phyloP scores from a whole-genome alignment of 345 rosid species.

The Eucalyptus erythrocorys region DNA sequence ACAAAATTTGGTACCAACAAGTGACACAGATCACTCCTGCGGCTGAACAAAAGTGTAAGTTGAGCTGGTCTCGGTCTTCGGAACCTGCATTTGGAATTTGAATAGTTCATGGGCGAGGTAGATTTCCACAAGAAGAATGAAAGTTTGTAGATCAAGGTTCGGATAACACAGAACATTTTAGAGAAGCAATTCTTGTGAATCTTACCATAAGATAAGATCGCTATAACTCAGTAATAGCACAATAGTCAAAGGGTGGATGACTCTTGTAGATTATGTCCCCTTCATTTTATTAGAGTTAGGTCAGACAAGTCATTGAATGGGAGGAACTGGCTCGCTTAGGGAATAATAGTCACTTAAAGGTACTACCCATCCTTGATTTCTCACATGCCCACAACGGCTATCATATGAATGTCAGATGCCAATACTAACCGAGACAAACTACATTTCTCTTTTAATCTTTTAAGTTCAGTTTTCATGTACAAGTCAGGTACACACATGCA shows the following conservation, averaged over 20 bases:
- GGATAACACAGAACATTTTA: neutral
- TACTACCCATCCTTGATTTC: neutral
- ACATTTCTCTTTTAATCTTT: neutral
- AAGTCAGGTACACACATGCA: neutral
- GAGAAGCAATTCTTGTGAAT: neutral
- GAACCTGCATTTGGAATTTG: constrained; percentile 23
- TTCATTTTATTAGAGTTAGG: neutral
- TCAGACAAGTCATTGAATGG: neutral
- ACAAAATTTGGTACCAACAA: neutral
- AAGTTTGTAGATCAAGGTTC: neutral
- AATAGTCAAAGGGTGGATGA: neutral
- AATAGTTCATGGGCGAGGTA: neutral
- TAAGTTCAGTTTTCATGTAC: neutral
- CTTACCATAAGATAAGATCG: neutral
- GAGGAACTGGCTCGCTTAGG: neutral
- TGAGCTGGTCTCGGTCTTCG: constrained; percentile 60
- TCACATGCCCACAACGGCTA: neutral
- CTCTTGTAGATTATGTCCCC: neutral
- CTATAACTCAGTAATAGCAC: neutral
- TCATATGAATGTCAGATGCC: neutral
- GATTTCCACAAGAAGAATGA: neutral
- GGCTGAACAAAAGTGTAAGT: constrained; percentile 41
- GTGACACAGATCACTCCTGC: constrained; percentile 9
- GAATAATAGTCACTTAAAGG: neutral
- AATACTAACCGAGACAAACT: neutral